phyloP scores from a whole-genome alignment of 164 flowering plant species.

The Cinnamomum micranthum region DNA sequence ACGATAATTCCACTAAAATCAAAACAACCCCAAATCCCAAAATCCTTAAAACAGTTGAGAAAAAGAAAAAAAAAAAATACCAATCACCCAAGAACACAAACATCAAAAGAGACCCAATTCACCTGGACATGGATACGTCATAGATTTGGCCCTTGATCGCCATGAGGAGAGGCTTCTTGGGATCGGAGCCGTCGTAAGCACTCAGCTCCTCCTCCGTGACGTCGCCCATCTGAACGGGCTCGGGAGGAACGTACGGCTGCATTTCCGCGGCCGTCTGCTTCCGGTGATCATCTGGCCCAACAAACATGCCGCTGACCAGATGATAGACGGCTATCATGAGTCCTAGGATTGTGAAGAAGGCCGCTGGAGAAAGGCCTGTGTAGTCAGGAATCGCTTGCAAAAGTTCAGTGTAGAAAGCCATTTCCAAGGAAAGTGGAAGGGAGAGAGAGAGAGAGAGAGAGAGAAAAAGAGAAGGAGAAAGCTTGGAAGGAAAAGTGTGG shows the following conservation, averaged over 20 bases:
- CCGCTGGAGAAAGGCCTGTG: constrained; percentile 65
- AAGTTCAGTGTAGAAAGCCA: constrained; percentile 33
- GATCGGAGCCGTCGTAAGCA: constrained; percentile 23
- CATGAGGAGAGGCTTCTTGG: constrained; percentile 41
- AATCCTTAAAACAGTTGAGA: not conserved
- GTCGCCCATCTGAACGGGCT: constrained; percentile 22
- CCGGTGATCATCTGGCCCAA: constrained; percentile 33
- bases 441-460: no score
- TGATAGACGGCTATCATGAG: constrained; percentile 49
- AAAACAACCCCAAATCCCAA: not conserved
- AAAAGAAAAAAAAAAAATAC: not conserved
- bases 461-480: not conserved
- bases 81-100: not conserved
- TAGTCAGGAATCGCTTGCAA: constrained; percentile 40
- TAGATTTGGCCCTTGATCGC: constrained; percentile 69
- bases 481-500: not conserved
- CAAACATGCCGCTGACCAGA: constrained; percentile 51
- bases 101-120: not conserved
- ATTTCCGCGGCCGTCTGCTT: not conserved
- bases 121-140: constrained; percentile 65
- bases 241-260: not conserved
- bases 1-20: not conserved
- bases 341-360: constrained; percentile 61
- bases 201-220: constrained; percentile 19
- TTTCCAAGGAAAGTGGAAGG: constrained; percentile 1